phyloP scores from a whole-genome alignment of 352 stramenopile species.

The Phytopythium mirpurense region DNA sequence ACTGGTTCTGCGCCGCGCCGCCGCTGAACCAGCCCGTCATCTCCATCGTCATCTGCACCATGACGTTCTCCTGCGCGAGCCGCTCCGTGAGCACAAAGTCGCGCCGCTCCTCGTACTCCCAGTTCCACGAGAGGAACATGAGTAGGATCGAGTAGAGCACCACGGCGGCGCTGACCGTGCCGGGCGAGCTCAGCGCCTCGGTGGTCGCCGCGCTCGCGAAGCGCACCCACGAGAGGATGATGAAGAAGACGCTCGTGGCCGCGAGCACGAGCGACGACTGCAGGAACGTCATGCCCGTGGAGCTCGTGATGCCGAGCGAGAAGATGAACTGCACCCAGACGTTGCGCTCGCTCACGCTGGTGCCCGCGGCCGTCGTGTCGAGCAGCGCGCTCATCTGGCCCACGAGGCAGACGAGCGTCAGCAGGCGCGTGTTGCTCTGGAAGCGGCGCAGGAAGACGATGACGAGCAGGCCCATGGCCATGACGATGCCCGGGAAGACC shows the following conservation, averaged over 20 bases:
- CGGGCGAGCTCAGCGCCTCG: slow-evolving; percentile 52
- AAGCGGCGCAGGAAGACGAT: slow-evolving; percentile 61
- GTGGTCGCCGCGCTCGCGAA: slow-evolving; percentile 24
- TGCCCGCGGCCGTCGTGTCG: slow-evolving; percentile 69
- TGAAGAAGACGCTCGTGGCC: slow-evolving; percentile 65
- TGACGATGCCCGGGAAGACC: slow-evolving; percentile 80
- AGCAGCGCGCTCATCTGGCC: slow-evolving; percentile 69
- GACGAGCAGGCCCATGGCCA: slow-evolving; percentile 65
- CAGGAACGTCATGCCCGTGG: slow-evolving; percentile 68
- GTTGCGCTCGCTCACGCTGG: slow-evolving; percentile 72
- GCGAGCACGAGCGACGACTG: slow-evolving; percentile 53
- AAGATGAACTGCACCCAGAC: slow-evolving; percentile 88
- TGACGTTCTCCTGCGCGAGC: slow-evolving; percentile 80
- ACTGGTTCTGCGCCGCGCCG: slow-evolving; percentile 49
- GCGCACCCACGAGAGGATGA: slow-evolving; percentile 67
- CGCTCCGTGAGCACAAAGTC: slow-evolving; percentile 80
- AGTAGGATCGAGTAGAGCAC: slow-evolving; percentile 79
- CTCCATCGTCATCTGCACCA: slow-evolving; percentile 88
- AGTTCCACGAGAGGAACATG: slow-evolving; percentile 80
- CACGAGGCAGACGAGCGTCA: slow-evolving; percentile 63
- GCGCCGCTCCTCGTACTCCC: slow-evolving; percentile 84
- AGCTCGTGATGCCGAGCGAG: slow-evolving; percentile 77
- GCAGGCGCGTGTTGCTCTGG: slow-evolving; percentile 38
- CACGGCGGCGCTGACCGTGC: slow-evolving; percentile 65
- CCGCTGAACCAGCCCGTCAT: slow-evolving; percentile 87